A percentile compares a stretch with the other conserved stretches of the same genome.
These are phyloP conservation scores for Solanum stenotomum DNA, from an alignment of 257 asterid species.

Conservation along the genomic window DNA sequence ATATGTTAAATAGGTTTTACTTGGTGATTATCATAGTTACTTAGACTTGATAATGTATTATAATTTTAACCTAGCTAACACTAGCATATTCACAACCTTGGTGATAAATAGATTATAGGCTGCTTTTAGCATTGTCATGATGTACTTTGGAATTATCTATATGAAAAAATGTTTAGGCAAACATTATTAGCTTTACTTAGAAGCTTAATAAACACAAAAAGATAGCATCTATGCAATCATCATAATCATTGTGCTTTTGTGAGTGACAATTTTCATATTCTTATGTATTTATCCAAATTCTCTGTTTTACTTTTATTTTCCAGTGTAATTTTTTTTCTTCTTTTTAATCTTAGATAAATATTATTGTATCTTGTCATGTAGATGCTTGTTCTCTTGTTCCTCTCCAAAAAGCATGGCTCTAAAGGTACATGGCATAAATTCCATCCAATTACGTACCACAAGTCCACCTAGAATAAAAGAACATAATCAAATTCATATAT, in stretches of 20 bases:
- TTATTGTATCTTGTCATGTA: not conserved
- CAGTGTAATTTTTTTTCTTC: not conserved
- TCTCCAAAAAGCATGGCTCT: not conserved
- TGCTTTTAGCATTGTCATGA: not conserved
- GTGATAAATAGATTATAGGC: not conserved
- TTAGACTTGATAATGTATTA: not conserved
- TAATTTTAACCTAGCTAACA: not conserved
- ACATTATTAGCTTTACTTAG: slow-evolving; percentile 57
- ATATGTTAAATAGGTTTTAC: not conserved
- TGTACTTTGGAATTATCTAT: slow-evolving; percentile 2
- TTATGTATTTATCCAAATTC: not conserved
- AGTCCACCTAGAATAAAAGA: not conserved
- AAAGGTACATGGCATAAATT: not conserved
- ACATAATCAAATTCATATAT: not conserved
- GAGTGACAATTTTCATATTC: not conserved
- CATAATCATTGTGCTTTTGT: slow-evolving; percentile 26
- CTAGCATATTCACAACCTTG: not conserved
- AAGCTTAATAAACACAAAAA: slow-evolving; percentile 60
- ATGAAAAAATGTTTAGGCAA: not conserved
- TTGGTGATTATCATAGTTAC: not conserved
- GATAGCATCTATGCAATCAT: slow-evolving; percentile 23
- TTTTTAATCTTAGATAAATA: not conserved
- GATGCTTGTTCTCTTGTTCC: not conserved
- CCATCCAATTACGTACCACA: not conserved
- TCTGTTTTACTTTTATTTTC: not conserved